A percentile compares a stretch with the other conserved stretches of the same genome.
These are phyloP conservation scores for Solanum verrucosum DNA, from an alignment of 257 asterid species.

Conservation along the genomic window DNA sequence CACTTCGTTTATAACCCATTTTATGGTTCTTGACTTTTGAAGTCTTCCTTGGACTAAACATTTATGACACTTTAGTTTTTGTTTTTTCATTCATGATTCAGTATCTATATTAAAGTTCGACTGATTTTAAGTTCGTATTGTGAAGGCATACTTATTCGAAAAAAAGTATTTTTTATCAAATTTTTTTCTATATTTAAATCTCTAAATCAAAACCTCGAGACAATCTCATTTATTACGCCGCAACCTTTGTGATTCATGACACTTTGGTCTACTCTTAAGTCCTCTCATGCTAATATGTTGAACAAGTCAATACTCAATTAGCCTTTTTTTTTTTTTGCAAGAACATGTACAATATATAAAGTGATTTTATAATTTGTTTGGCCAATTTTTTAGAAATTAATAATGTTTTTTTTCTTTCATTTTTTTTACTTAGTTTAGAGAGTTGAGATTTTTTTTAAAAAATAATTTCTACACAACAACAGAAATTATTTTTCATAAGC, in stretches of 20 bases:
- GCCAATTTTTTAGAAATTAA: too few relatives aligned
- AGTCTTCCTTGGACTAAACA: not conserved
- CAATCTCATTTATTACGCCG: too few relatives aligned
- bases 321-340: not conserved
- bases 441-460: not conserved
- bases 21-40: not conserved
- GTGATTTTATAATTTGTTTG: not conserved
- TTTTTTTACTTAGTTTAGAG: not conserved
- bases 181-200: rapidly evolving
- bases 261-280: not conserved
- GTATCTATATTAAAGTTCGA: rapidly evolving
- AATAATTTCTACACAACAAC: too few relatives aligned
- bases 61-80: not conserved
- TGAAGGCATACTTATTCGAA: rapidly evolving
- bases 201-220: too few relatives aligned
- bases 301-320: not conserved
- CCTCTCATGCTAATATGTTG: not conserved
- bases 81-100: too few relatives aligned
- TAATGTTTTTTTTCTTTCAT: too few relatives aligned
- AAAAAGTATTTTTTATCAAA: too few relatives aligned
- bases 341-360: not conserved
- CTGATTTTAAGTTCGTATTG: rapidly evolving
- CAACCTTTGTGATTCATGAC: not conserved
- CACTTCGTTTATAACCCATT: not conserved
- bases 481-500: too few relatives aligned